Evolutionary conservation across 2,329 filamentous ascomycete genomes (phyloP), one percentile per base, ranked within the genome.

Genomic region (Cadophora gregata): DNA sequence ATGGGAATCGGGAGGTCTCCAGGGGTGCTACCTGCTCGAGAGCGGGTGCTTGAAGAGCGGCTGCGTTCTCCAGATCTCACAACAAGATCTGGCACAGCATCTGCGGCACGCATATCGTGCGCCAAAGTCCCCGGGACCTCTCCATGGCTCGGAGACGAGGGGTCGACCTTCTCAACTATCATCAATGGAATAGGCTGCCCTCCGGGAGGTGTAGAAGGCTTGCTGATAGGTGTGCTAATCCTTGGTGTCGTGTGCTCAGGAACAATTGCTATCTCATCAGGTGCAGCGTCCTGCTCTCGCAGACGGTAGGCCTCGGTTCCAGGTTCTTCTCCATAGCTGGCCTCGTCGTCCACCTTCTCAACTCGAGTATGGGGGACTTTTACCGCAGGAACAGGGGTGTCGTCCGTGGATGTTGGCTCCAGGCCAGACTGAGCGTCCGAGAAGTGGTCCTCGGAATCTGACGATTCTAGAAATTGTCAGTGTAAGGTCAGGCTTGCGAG

Each of bases 401-500:
- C 78, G 48, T 77, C 74, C 6, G 77, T 79, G 9, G 79, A 25
- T 36, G 66, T 81, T 75, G 78, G 85, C 71, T 75, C 70, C 5
- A 73, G 78, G 66, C 78, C 83, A 38, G 87, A 88, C 63, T 85
- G 85, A 38, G 88, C 88, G 76, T 91, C 88, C 60, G 86, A 90
- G 77, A 89, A 91, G 78, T 90, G 88, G 71, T 91, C 88, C 55
- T 90, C 88, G 31, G 87, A 89, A 69, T 90, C 88, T 59, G 88
- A 89, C 33, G 81, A 81, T 67, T 85, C 85, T 79, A 77, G 47
- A 60, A 21, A 12, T 45, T 33, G n/a, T 51, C 5, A 42, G 67
- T n/a, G n/a, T n/a, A n/a, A n/a, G n/a, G n/a, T 59, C 69, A 27
- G 64, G 27, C 12, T 19, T 47, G 38, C 14, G 53, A 36, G 62